Evolutionary conservation across 2,329 filamentous ascomycete species (phyloP).

Genomic region (Ophiostoma montium): DNA sequence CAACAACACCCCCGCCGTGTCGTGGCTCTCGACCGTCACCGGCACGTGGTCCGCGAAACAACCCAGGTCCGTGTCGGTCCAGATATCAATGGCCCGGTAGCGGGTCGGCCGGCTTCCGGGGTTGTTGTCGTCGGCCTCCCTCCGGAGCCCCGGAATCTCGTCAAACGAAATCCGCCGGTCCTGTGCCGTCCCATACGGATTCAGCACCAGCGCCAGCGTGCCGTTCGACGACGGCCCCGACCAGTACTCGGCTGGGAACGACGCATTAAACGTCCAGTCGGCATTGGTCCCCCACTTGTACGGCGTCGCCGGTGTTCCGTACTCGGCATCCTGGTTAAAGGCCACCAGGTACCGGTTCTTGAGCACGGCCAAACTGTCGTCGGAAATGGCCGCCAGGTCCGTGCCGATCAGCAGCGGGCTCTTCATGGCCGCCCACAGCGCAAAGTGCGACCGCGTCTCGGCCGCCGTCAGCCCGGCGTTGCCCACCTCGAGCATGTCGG

Average conservation of each 20-base stretch:
- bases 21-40: constrained; percentile 21
- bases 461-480: constrained; percentile 30
- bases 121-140: too few species aligned
- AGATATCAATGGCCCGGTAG: constrained; percentile 31
- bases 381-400: constrained; percentile 22
- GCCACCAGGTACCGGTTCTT: constrained; percentile 25
- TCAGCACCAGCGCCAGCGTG: constrained; percentile 33
- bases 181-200: constrained; percentile 22
- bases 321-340: constrained; percentile 32
- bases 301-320: constrained; percentile 28
- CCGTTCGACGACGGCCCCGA: constrained; percentile 27
- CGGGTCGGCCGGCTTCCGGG: too few species aligned
- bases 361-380: constrained; percentile 25
- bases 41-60: constrained; percentile 18
- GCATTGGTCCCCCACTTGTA: constrained; percentile 35
- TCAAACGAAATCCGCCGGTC: constrained; percentile 26
- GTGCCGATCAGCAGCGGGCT: constrained; percentile 35
- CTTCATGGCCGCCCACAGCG: constrained; percentile 37
- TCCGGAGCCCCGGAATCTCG: constrained; percentile 28
- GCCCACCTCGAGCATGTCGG: constrained; percentile 37
- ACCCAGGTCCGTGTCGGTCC: constrained; percentile 28
- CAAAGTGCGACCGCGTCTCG: constrained; percentile 36
- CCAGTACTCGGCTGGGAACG: constrained; percentile 36
- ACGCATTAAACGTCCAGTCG: constrained; percentile 33
- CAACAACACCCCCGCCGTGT: constrained; percentile 19